Evolutionary conservation across 2,329 filamentous ascomycete genomes (phyloP).

Genomic region (Rhynchosporium secalis): DNA sequence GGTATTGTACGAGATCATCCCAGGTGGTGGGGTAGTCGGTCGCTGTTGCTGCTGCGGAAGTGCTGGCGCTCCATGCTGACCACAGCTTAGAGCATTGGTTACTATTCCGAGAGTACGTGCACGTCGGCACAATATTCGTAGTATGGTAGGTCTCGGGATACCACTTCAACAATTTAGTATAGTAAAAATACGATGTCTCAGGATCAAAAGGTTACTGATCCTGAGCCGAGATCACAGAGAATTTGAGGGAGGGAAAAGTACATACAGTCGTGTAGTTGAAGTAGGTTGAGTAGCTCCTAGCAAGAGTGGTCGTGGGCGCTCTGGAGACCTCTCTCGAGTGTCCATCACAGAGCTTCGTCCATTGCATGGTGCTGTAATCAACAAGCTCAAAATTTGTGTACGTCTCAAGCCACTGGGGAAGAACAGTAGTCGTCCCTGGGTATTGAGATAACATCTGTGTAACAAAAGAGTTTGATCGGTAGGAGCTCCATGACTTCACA

Average conservation of each 20-base stretch:
- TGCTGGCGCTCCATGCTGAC: constrained; percentile 2
- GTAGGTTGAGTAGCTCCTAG: neutral
- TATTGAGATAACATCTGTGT: constrained; percentile 1
- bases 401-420: neutral
- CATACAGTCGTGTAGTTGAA: neutral
- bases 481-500: constrained; percentile 1
- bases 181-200: no score
- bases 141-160: neutral
- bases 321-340: constrained; percentile 1
- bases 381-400: neutral
- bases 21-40: neutral
- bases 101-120: neutral
- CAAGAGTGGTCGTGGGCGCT: neutral
- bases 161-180: neutral
- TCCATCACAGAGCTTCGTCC: constrained; percentile 4
- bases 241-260: no score
- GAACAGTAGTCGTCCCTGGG: neutral
- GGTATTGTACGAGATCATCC: constrained; percentile 2
- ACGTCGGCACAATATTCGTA: neutral
- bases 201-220: no score
- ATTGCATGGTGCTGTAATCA: neutral
- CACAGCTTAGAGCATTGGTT: constrained; percentile 2
- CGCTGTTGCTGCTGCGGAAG: constrained; percentile 3
- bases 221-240: no score
- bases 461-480: neutral